Evolutionary conservation across 495 filamentous ascomycete genomes (phyloP), one percentile per base, ranked within the genome.

Genomic region (Daldinia vernicosa): DNA sequence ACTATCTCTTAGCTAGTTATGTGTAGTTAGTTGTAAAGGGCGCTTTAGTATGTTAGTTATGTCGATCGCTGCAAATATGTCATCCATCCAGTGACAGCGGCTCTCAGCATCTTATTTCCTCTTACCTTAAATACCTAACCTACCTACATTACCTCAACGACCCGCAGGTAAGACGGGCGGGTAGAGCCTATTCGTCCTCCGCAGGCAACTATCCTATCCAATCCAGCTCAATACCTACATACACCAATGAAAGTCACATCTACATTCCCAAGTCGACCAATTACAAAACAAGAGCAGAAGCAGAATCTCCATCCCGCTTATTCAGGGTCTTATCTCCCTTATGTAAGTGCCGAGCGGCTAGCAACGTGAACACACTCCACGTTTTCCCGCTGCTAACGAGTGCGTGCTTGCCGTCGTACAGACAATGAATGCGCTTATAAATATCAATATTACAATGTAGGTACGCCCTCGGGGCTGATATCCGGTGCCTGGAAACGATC

Each of bases 321-420:
- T 33, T 33, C 32, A 33, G 32, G 32, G 32, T 11, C 32, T 33
- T 33, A 33, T 33, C 32, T 33, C 11, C 32, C 40, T 45, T 28
- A 9, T 28, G 33, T 45, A 61, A 57, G 37, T 60, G 40, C 56
- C 68, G 27, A 51, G 47, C 69, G 69, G 69, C 15, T 71, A 63
- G 24, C 58, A 28, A 52, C 69, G 43, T 37, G 27, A 66, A 54
- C 47, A 15, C 22, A 55, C 58, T 30, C 59, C 69, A 71, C 63
- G 69, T 67, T 63, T 57, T 43, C 24, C 7, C n/a, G 53, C 40
- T 14, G 19, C 15, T 9, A 2, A 43, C 6, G 6, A 22, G 6
- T 12, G 37, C 37, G 14, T n/a, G 6, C 19, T 47, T 47, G 12
- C 3, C 6, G 43, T 47, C 17, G 43, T 11, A 47, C 17, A 4